Conservation (phyloP, 2,329 filamentous ascomycete genomes). For the Neophaeococcomyces aloes region DNA sequence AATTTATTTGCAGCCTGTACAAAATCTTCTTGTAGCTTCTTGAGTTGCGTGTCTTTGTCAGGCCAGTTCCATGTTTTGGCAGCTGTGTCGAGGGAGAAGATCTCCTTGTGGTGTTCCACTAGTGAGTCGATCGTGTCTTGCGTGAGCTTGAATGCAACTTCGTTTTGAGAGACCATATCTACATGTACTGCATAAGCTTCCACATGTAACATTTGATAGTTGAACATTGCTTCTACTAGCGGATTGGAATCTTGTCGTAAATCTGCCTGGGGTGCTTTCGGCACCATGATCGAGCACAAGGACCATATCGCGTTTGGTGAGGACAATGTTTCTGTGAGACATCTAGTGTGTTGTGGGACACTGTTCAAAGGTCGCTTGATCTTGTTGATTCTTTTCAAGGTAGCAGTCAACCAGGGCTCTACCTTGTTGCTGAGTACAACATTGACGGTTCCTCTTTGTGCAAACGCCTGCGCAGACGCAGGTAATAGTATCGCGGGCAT, state of each 20-base stretch:
- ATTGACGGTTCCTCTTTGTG: constrained; percentile 84
- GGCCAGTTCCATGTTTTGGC: constrained; percentile 89
- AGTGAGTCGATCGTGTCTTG: constrained; percentile 86
- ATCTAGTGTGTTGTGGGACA: constrained; percentile 88
- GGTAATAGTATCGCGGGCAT: constrained; percentile 94
- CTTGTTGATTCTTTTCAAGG: constrained; percentile 90
- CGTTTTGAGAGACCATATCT: constrained; percentile 95
- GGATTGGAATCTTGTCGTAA: constrained; percentile 72
- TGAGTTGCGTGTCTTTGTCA: constrained; percentile 90
- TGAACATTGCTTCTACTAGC: constrained; percentile 76
- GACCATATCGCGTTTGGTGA: constrained; percentile 89
- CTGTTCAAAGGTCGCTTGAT: constrained; percentile 97
- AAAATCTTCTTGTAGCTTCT: constrained; percentile 95
- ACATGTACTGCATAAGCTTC: constrained; percentile 98
- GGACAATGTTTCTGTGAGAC: constrained; percentile 87
- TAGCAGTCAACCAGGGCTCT: constrained; percentile 93
- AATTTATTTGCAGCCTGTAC: constrained; percentile 95
- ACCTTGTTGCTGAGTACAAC: constrained; percentile 86
- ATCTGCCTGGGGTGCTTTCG: constrained; percentile 78
- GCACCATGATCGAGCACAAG: constrained; percentile 80
- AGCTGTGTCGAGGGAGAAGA: constrained; percentile 83
- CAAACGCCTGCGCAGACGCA: constrained; percentile 91
- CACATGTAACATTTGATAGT: constrained; percentile 84
- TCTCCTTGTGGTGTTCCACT: constrained; percentile 90
- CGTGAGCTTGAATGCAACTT: constrained; percentile 96